Conservation (phyloP, 2,329 filamentous ascomycete species). For the Spiromastix sp. region DNA sequence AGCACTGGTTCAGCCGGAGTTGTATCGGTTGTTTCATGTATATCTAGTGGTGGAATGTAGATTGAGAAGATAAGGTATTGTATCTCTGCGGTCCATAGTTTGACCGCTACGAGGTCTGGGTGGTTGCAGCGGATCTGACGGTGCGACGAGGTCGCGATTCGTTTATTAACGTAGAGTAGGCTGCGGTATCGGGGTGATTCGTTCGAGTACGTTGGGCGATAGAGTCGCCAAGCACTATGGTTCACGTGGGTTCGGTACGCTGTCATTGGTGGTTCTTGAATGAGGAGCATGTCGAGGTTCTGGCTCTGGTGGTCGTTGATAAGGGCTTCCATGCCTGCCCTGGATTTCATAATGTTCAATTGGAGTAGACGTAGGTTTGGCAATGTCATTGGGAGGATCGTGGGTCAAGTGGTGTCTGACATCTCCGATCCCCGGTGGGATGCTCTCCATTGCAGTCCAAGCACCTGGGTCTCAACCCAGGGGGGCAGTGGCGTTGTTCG, state of each 20-base stretch:
- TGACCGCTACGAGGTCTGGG: no score
- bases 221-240: background rate
- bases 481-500: slow-evolving; percentile 12
- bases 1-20: no score
- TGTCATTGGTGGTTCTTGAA: slow-evolving; percentile 11
- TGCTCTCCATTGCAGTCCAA: slow-evolving; percentile 14
- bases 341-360: slow-evolving; percentile 17
- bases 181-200: background rate
- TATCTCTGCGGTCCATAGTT: no score
- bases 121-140: no score
- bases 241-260: background rate
- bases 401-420: background rate
- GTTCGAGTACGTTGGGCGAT: background rate
- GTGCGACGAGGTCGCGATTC: no score
- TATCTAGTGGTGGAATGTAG: no score
- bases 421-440: slow-evolving; percentile 8
- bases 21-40: no score
- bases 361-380: slow-evolving; percentile 10
- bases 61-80: no score
- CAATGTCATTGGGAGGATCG: slow-evolving; percentile 6
- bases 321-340: slow-evolving; percentile 17
- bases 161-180: slow-evolving; percentile 2
- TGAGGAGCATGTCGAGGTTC: slow-evolving; percentile 16
- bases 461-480: slow-evolving; percentile 11
- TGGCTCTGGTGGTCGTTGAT: slow-evolving; percentile 16